Evolutionary conservation across 106 monocot genomes (phyloP), one percentile per base, ranked within the genome.

Genomic region (Platanthera guangdongensis): DNA sequence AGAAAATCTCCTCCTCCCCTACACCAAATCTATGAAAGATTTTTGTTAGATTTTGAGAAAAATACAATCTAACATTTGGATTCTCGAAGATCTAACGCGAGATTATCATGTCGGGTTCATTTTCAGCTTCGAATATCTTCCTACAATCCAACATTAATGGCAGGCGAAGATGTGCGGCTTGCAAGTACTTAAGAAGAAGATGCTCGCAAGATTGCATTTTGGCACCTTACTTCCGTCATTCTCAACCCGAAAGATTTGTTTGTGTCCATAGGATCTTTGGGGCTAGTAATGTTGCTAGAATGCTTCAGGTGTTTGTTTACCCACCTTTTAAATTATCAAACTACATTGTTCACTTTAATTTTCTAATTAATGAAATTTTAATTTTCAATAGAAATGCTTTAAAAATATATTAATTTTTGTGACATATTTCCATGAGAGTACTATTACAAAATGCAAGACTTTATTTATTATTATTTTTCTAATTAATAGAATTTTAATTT

Each of bases 251-350:
- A 1, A 81, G 81, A 75, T 87, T 87, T 67, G 75, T 71, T 7
- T 72, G 79, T 48, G 84, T 84, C 45, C 87, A 84, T 73, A 76
- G 32, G 55, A 74, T 87, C 59, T 87, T 87, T 72, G 85, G 85
- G 4, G 85, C 85, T 60, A 73, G 83, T 49, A 85, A 83, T 30
- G 78, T 83, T 30, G 30, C 62, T 22, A 74, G 85, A 67, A 84
- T 87, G 87, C 74, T 87, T 2, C 80, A 87, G 86, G 86, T 87
- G 53, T 59, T 55, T 87, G 53, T 51, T 55, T 39, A 39, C 39
- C 39, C 39, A 1, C 3, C 39, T 39, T 39, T 5, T 6, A 18
- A 39, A 46, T 9, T 2, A 0, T 49, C 4, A 39, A 1, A 39
- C 39, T 39, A 39, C 1, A 39, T 39, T 39, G 3, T 49, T 4